phyloP scores from a whole-genome alignment of 2,329 filamentous ascomycete genomes.

The Alternaria gaisen region DNA sequence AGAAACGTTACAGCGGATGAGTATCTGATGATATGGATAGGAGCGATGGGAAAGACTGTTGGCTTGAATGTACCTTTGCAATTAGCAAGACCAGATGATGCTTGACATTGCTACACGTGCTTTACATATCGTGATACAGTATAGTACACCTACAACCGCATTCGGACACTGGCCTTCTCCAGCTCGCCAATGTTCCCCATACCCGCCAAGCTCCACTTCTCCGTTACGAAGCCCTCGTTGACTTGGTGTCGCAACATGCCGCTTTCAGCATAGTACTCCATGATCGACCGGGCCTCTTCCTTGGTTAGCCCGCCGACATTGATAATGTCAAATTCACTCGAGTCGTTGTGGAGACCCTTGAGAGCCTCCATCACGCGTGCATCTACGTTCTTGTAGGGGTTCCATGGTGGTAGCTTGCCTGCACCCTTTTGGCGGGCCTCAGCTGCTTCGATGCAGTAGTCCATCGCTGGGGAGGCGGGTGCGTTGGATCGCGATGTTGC shows the following conservation, averaged over 20 bases:
- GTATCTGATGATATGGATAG: slow-evolving; percentile 89
- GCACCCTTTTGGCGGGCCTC: slow-evolving; percentile 53
- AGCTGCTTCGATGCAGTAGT: slow-evolving; percentile 68
- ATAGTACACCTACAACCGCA: slow-evolving; percentile 43
- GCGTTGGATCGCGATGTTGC: slow-evolving; percentile 77
- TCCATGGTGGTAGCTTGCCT: slow-evolving; percentile 52
- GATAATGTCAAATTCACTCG: slow-evolving; percentile 55
- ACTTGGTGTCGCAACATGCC: slow-evolving; percentile 77
- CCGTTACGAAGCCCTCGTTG: slow-evolving; percentile 74
- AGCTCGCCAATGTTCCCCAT: slow-evolving; percentile 86
- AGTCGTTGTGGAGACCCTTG: slow-evolving; percentile 48
- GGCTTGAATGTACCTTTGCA: slow-evolving; percentile 79
- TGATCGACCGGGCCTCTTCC: slow-evolving; percentile 76
- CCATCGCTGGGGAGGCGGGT: slow-evolving; percentile 70
- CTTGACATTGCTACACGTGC: slow-evolving; percentile 21
- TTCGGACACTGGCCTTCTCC: slow-evolving; percentile 69
- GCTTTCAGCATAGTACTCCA: slow-evolving; percentile 94
- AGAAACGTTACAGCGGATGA: slow-evolving; percentile 59
- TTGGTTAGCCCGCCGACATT: slow-evolving; percentile 74
- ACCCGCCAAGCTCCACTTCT: slow-evolving; percentile 85
- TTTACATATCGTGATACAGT: slow-evolving; percentile 29
- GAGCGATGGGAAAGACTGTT: slow-evolving; percentile 82
- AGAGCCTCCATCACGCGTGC: slow-evolving; percentile 59
- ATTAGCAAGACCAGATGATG: slow-evolving; percentile 52
- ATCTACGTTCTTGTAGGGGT: slow-evolving; percentile 64